Evolutionary conservation across 2,329 filamentous ascomycete species (phyloP), one percentile per base, ranked within the genome.

Genomic region (Alternaria solani): DNA sequence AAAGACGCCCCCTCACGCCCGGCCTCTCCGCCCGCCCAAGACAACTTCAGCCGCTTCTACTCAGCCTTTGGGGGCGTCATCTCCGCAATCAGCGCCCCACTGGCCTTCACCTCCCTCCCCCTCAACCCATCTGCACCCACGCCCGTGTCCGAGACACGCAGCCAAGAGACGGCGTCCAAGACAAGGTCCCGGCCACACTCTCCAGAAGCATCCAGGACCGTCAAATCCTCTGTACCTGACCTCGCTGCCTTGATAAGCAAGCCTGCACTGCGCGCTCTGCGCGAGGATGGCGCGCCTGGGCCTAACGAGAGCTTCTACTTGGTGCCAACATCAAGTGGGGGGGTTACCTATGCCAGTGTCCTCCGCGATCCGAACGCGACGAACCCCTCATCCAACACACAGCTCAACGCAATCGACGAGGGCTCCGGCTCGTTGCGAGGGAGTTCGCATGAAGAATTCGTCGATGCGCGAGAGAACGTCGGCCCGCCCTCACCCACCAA

Each of bases 91-190:
- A 96, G 94, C 0, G 93, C 94, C 0, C 94, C 94, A 1, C 83
- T 99, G 30, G 94, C 94, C 4, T 99, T 97, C 80, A 93, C 95
- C 5, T 94, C 94, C 1, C 86, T 99, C 8, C 95, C 95, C 0
- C 84, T 99, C 4, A 79, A 70, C 41, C 73, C 74, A 5, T 55
- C 73, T 1, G 62, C 73, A 3, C 61, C 74, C 1, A 63, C 73
- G 1, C 67, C 73, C 0, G 72, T 55, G 58, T 76, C 69, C 60
- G 77, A 63, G 44, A 62, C 73, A 3, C 70, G 66, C 32, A 63
- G 67, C 16, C 44, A 67, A 36, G 57, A 63, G 16, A 71, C 68
- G 20, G 49, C 66, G 5, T 64, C 74, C 11, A 76, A 71, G 53
- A 20, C 64, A 25, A 67, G 62, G 51, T 64, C 69, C 25, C 63